These are phyloP conservation scores for Penicillium sp. DNA, from an alignment of 2,329 filamentous ascomycete species.

Conservation along the genomic window DNA sequence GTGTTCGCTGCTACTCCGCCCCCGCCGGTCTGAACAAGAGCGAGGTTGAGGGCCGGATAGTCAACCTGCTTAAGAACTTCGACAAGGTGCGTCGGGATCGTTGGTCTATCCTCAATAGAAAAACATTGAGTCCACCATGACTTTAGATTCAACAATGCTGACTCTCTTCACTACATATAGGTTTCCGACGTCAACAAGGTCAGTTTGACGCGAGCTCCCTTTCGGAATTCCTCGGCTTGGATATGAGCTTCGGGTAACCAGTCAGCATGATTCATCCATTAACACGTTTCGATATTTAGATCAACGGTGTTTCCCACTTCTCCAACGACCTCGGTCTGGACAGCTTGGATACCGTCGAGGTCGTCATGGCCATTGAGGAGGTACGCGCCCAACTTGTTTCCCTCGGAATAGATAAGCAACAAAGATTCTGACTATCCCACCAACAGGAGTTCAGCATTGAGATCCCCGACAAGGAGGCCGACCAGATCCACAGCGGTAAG, in stretches of 20 bases:
- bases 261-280: constrained; percentile 18
- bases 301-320: constrained; percentile 83
- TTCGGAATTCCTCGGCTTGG: neutral
- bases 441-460: constrained; percentile 80
- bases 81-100: constrained; percentile 71
- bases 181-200: constrained; percentile 44
- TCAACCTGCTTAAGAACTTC: constrained; percentile 90
- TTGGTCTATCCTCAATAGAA: constrained; percentile 1
- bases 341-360: constrained; percentile 97
- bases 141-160: neutral
- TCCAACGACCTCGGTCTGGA: constrained; percentile 95
- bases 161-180: constrained; percentile 19
- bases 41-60: constrained; percentile 88
- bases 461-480: constrained; percentile 96
- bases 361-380: constrained; percentile 99
- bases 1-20: constrained; percentile 83
- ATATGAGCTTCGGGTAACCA: neutral
- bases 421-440: constrained; percentile 16
- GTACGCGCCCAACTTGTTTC: constrained; percentile 45
- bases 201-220: constrained; percentile 19
- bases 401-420: constrained; percentile 9
- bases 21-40: constrained; percentile 73
- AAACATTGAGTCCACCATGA: neutral
- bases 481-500: constrained; percentile 90
- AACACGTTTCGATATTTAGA: constrained; percentile 54